A percentile compares a stretch with the other conserved stretches of the same genome.
Conservation (phyloP, 2,329 filamentous ascomycete species). For the Hymenoscyphus linearis region DNA sequence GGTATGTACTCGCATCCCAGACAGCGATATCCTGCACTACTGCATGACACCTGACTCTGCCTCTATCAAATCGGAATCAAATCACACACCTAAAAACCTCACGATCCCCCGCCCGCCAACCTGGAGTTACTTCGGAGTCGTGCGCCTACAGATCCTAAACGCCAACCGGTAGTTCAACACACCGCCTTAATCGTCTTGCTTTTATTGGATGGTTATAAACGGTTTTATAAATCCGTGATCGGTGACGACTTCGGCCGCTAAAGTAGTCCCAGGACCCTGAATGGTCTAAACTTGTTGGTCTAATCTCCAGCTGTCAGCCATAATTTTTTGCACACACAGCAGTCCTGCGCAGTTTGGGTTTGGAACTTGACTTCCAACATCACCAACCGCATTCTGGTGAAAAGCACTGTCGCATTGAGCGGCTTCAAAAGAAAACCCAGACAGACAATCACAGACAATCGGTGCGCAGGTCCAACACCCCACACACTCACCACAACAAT, state of each 20-base stretch:
- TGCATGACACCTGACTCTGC: constrained; percentile 5
- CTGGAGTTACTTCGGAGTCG: not conserved
- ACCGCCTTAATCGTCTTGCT: not conserved
- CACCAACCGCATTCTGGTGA: not conserved
- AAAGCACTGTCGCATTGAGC: no score
- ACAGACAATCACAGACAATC: no score
- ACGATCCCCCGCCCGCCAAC: not conserved
- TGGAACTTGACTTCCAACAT: not conserved
- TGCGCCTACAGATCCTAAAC: not conserved
- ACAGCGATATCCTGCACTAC: not conserved
- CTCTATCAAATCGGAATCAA: not conserved
- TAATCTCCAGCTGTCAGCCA: not conserved
- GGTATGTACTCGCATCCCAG: not conserved
- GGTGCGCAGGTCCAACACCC: not conserved
- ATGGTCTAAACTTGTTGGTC: not conserved
- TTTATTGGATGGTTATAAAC: no score
- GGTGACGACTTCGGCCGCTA: not conserved
- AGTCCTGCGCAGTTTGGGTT: no score
- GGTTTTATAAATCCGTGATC: not conserved
- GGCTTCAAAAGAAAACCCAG: no score
- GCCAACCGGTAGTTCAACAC: not conserved
- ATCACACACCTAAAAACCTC: not conserved
- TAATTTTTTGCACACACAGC: not conserved
- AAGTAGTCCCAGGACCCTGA: not conserved
- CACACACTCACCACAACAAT: not conserved